A percentile compares a stretch with the other conserved stretches of the same genome.
phyloP scores from a whole-genome alignment of 2,329 filamentous ascomycete species.

The Paraphaeosphaeria minitans region DNA sequence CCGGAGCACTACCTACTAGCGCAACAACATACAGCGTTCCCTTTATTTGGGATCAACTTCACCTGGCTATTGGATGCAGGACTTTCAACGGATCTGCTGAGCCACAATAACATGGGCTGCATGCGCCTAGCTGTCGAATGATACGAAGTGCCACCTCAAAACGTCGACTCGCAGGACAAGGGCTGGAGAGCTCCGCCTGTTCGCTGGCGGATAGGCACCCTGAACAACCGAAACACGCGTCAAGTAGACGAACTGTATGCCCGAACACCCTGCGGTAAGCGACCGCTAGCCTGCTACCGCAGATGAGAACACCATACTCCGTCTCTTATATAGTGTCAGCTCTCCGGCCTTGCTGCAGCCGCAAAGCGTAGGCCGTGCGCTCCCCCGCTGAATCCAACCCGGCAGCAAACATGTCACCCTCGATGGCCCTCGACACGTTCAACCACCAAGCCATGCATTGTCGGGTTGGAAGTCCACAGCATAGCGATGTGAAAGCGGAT shows the following conservation, averaged over 20 bases:
- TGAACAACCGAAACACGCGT: constrained; percentile 8
- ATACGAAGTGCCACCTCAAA: constrained; percentile 5
- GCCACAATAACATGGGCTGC: background rate
- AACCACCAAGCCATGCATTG: background rate
- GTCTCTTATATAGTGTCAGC: constrained; percentile 7
- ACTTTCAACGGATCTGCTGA: background rate
- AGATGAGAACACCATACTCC: constrained; percentile 1
- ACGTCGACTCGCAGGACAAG: constrained; percentile 11
- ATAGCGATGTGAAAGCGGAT: constrained; percentile 24
- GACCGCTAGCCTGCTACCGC: constrained; percentile 4
- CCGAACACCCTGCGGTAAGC: constrained; percentile 13
- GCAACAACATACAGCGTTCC: background rate
- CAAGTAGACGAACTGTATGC: constrained; percentile 7
- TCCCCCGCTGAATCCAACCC: background rate
- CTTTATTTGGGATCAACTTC: background rate
- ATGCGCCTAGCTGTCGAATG: background rate
- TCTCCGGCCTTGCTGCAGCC: background rate
- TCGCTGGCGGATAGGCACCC: constrained; percentile 10
- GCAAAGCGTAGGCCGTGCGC: background rate
- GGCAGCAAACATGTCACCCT: background rate
- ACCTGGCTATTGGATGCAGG: constrained; percentile 1
- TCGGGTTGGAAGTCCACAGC: background rate
- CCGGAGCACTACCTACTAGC: background rate
- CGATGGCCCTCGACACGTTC: constrained; percentile 1
- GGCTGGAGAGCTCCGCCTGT: constrained; percentile 2